Evolutionary conservation across 371 early-diverging fungal genomes (phyloP).

Genomic region (Haplosporangium sp.): DNA sequence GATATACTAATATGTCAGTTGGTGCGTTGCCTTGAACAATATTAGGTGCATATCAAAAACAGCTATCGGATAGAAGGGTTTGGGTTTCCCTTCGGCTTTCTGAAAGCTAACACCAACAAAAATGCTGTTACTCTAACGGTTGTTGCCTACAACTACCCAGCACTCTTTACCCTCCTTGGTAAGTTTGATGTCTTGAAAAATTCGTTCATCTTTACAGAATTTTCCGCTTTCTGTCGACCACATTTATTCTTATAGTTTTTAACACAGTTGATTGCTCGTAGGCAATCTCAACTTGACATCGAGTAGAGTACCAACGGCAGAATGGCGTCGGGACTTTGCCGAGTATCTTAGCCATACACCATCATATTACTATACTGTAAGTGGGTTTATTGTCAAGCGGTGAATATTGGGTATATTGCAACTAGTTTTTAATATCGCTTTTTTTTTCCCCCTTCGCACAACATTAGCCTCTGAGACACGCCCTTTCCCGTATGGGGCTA

Average conservation of each 20-base stretch:
- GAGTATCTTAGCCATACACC: constrained; percentile 70
- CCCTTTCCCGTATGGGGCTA: constrained; percentile 48
- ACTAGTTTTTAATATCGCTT: constrained; percentile 12
- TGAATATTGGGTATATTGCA: no score
- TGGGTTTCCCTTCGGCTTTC: constrained; percentile 79
- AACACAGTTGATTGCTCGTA: neutral
- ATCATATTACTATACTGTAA: constrained; percentile 61
- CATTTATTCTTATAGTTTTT: neutral
- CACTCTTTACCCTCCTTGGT: constrained; percentile 68
- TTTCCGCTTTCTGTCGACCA: neutral
- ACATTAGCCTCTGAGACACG: constrained; percentile 56
- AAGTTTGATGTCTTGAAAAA: constrained; percentile 22
- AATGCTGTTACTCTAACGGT: constrained; percentile 75
- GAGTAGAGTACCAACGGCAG: constrained; percentile 43
- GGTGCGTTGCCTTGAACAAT: neutral
- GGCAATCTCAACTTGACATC: constrained; percentile 37
- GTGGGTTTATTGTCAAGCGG: neutral
- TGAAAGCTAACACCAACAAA: constrained; percentile 68
- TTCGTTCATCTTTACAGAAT: neutral
- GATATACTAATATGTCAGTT: neutral
- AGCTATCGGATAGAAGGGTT: constrained; percentile 62
- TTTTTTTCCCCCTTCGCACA: constrained; percentile 50
- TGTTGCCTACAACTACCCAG: constrained; percentile 77
- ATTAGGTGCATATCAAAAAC: constrained; percentile 66
- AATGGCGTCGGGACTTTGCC: constrained; percentile 64